Percentiles rank a stretch among this genome's conserved stretches.
Evolutionary conservation across 805 yeast species (phyloP).

Genomic region (Kazachstania africana): DNA sequence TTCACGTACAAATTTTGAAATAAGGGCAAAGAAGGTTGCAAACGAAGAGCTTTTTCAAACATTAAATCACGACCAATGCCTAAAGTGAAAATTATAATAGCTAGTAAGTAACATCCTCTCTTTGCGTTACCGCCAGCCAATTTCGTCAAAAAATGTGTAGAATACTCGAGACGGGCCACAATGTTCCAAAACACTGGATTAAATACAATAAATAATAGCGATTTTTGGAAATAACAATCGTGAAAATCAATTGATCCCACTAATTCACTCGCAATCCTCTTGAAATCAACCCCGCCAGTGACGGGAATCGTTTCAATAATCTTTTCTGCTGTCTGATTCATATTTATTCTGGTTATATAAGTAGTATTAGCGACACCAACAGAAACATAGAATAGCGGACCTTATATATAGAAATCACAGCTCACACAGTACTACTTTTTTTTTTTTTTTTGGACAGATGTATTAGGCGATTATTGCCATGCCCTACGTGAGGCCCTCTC

Average conservation of each 20-base stretch:
- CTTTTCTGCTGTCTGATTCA: too few relatives aligned
- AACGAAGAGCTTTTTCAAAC: constrained; percentile 55
- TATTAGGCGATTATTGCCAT: too few relatives aligned
- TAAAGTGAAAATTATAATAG: constrained; percentile 69
- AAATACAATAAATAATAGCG: constrained; percentile 64
- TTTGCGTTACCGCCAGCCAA: constrained; percentile 57
- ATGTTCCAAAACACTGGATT: constrained; percentile 95
- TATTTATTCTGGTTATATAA: too few relatives aligned
- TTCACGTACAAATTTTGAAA: constrained; percentile 31
- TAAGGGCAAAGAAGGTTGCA: constrained; percentile 59
- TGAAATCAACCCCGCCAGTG: background rate
- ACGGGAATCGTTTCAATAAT: background rate
- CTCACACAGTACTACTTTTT: too few relatives aligned
- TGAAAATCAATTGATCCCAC: constrained; percentile 7
- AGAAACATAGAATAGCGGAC: too few relatives aligned
- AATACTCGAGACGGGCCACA: constrained; percentile 80
- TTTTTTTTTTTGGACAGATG: too few relatives aligned
- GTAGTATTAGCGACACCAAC: too few relatives aligned
- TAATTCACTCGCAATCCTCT: background rate
- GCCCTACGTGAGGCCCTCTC: too few relatives aligned
- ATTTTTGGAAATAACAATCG: constrained; percentile 25
- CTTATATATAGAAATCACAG: too few relatives aligned
- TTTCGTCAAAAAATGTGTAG: constrained; percentile 64
- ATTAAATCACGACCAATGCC: constrained; percentile 76
- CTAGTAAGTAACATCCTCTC: constrained; percentile 76